Base-by-base conservation (phyloP, 495 filamentous ascomycete species). In the Jackrogersella minutella region DNA sequence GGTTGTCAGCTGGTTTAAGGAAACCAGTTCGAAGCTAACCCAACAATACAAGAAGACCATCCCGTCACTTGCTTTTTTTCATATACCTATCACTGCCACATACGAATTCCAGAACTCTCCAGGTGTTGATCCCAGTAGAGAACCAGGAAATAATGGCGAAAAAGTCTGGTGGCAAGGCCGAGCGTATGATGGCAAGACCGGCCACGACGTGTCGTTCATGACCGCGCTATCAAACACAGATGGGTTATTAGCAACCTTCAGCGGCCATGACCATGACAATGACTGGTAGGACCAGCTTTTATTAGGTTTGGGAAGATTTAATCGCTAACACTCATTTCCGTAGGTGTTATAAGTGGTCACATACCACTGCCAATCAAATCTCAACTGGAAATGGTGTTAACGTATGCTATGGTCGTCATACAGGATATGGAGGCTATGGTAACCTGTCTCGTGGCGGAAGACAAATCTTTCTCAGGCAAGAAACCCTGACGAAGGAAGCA, bases 371-470 rank as follows among this genome's bases (percentile, higher is more conserved):
- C n/a, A n/a, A n/a, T n/a, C n/a, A n/a, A n/a, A n/a, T n/a, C n/a
- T n/a, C 47, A 44, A 76, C 77, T 5, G 31, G 19, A 4, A 78
- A 73, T 49, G 72, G 74, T 26, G 64, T 82, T 2, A 75, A 81
- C 58, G 69, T 91, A 46, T 92, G 90, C 68, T 91, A 91, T 64
- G 85, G 87, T n/a, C 84, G 87, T 55, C 88, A 89, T 59, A 82
- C 82, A 0, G 90, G 90, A 5, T 92, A 90, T 56, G 90, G 90
- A 0, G 90, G 90, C 0, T 92, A 93, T 61, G 87, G 88, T 0
- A 80, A 77, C 57, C 87, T 85, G 81, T 82, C 81, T 6, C 80
- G 89, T 0, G 90, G 89, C 0, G 78, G 79, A 9, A 77, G 90
- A 5, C 86, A 89, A 60, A 74, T 91, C 6, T 66, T 79, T 0